Percentiles rank a stretch among this genome's conserved stretches.
Evolutionary conservation across 129 eudicot species (phyloP).

Genomic region (Ambrosia trifida): DNA sequence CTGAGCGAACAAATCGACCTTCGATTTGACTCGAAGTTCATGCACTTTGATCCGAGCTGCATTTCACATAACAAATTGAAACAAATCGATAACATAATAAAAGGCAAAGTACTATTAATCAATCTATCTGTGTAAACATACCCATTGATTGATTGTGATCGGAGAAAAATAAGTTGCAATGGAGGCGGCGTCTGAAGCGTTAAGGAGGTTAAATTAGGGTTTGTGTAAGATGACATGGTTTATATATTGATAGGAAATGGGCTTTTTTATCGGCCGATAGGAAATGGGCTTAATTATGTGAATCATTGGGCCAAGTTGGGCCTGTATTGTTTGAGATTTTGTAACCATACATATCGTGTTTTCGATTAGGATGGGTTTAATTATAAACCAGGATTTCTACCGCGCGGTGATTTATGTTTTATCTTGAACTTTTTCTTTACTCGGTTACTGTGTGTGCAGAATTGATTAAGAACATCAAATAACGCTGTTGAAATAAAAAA

Average conservation of each 20-base stretch:
- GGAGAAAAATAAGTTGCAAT: constrained; percentile 6
- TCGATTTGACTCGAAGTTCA: constrained; percentile 60
- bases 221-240: neutral
- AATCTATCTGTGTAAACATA: constrained; percentile 13
- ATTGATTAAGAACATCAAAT: no score
- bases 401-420: no score
- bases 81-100: constrained; percentile 1
- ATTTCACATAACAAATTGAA: neutral
- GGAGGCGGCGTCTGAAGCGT: constrained; percentile 30
- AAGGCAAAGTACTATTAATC: neutral
- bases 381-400: no score
- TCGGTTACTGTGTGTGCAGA: no score
- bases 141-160: constrained; percentile 23
- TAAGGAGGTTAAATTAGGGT: constrained; percentile 18
- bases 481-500: no score
- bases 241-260: neutral
- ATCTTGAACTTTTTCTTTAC: no score
- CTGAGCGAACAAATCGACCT: constrained; percentile 56
- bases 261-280: no score
- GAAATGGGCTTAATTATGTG: neutral
- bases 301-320: constrained; percentile 4
- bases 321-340: neutral
- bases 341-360: no score
- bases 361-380: no score
- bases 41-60: constrained; percentile 77